Percentiles rank a stretch among this genome's conserved stretches.
Conservation (phyloP, 192 early-diverging fungal species). For the Rhizoclosmatium globosum region DNA sequence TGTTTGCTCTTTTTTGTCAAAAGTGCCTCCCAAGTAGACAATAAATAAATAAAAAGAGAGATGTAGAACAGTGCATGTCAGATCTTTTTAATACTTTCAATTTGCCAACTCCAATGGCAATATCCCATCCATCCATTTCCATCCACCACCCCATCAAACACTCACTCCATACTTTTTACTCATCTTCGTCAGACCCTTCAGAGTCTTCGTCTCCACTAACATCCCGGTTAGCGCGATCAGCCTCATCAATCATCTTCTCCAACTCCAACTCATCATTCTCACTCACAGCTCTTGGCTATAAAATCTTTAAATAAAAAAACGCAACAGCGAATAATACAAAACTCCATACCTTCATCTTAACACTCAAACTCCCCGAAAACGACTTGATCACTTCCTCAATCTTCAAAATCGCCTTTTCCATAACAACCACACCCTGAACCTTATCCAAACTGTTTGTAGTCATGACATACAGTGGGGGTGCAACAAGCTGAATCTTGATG, state of each 20-base stretch:
- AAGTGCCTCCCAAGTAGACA: too few species aligned
- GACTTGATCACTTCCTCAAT: slow-evolving; percentile 81
- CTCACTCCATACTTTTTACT: background rate
- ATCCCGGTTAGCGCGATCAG: slow-evolving; percentile 91
- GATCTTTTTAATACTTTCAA: too few species aligned
- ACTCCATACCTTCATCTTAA: slow-evolving; percentile 79
- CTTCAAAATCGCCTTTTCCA: slow-evolving; percentile 87
- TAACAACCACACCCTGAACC: slow-evolving; percentile 79
- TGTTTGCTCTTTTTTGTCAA: too few species aligned
- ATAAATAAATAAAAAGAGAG: too few species aligned
- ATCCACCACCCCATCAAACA: too few species aligned
- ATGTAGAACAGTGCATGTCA: too few species aligned
- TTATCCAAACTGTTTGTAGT: slow-evolving; percentile 87
- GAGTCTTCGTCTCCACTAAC: slow-evolving; percentile 93
- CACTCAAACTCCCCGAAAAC: slow-evolving; percentile 74
- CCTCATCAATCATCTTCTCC: slow-evolving; percentile 84
- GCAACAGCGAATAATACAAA: slow-evolving; percentile 3
- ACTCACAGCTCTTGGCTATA: slow-evolving; percentile 82
- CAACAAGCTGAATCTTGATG: slow-evolving; percentile 89
- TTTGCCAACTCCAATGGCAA: too few species aligned
- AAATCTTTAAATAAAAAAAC: background rate
- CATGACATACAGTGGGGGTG: slow-evolving; percentile 95
- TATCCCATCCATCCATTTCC: too few species aligned
- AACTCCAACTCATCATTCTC: slow-evolving; percentile 96
- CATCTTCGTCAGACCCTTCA: slow-evolving; percentile 57